A percentile compares a stretch with the other conserved stretches of the same genome.
phyloP scores from a whole-genome alignment of 352 stramenopile species.

The Phytophthora nicotianae region DNA sequence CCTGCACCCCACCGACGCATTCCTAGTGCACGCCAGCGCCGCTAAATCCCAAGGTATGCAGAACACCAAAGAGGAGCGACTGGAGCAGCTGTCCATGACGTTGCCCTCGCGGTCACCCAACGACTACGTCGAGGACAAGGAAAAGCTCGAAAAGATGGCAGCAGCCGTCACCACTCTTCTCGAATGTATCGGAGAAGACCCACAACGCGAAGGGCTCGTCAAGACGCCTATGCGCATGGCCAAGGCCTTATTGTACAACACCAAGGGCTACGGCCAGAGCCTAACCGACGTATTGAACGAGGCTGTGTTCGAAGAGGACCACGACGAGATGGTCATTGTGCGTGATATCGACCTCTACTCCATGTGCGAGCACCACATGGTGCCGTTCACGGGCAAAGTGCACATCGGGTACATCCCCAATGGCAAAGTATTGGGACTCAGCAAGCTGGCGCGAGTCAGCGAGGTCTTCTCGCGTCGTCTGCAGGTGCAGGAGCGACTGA shows the following conservation, averaged over 20 bases:
- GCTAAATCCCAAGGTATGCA: constrained; percentile 39
- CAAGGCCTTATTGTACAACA: constrained; percentile 97
- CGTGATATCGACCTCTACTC: constrained; percentile 99
- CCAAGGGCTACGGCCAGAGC: constrained; percentile 93
- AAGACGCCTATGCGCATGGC: constrained; percentile 98
- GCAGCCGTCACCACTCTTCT: constrained; percentile 92
- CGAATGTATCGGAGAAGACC: constrained; percentile 95
- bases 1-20: constrained; percentile 18
- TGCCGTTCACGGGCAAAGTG: constrained; percentile 98
- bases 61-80: constrained; percentile 35
- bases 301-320: constrained; percentile 98
- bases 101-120: constrained; percentile 56
- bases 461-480: constrained; percentile 97
- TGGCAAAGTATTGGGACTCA: constrained; percentile 97
- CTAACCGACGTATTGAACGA: constrained; percentile 94
- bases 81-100: constrained; percentile 70
- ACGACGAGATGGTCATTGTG: constrained; percentile 99
- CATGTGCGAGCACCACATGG: constrained; percentile 99
- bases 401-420: constrained; percentile 96
- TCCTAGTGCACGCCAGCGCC: constrained; percentile 29
- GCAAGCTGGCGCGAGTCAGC: constrained; percentile 98
- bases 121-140: constrained; percentile 76
- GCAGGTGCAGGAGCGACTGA: constrained; percentile 99
- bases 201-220: constrained; percentile 92
- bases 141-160: constrained; percentile 94